phyloP scores from a whole-genome alignment of 352 stramenopile genomes.

The Globisporangium cystogenes region DNA sequence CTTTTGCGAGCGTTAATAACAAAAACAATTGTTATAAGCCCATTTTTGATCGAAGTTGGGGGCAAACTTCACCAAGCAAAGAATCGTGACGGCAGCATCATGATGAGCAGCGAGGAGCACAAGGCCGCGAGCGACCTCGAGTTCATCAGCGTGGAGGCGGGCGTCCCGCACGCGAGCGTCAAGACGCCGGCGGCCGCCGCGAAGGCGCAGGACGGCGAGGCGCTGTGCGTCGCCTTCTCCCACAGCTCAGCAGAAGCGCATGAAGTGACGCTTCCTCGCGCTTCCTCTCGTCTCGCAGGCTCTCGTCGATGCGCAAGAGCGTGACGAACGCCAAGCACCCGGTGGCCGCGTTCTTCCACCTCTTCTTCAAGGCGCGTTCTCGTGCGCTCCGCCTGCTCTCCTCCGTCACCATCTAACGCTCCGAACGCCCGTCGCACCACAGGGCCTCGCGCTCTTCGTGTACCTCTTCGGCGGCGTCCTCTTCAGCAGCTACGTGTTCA shows the following conservation, averaged over 20 bases:
- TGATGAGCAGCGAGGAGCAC: conserved; percentile 61
- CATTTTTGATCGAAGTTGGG: too few species aligned
- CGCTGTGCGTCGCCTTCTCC: conserved; percentile 31
- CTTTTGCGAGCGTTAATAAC: too few species aligned
- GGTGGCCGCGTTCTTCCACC: conserved; percentile 93
- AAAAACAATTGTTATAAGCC: too few species aligned
- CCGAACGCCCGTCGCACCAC: background rate
- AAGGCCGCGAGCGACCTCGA: conserved; percentile 56
- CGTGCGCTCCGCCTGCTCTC: background rate
- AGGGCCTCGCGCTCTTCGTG: conserved; percentile 83
- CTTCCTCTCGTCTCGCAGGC: conserved; percentile 17
- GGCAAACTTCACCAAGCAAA: too few species aligned
- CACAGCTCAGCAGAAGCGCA: too few species aligned
- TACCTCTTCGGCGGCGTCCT: conserved; percentile 94
- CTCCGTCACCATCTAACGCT: too few species aligned
- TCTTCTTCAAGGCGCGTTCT: conserved; percentile 92
- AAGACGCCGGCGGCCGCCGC: conserved; percentile 14
- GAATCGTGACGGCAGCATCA: too few species aligned
- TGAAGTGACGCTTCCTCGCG: too few species aligned
- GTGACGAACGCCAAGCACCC: conserved; percentile 89
- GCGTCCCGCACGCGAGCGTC: conserved; percentile 7
- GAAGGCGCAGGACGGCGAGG: conserved; percentile 44
- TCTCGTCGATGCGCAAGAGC: conserved; percentile 64
- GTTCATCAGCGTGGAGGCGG: conserved; percentile 68
- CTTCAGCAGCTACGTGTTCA: conserved; percentile 93